A percentile compares a stretch with the other conserved stretches of the same genome.
These are phyloP conservation scores for Daedalea quercina DNA, from an alignment of 768 basidiomycete species.

Conservation along the genomic window DNA sequence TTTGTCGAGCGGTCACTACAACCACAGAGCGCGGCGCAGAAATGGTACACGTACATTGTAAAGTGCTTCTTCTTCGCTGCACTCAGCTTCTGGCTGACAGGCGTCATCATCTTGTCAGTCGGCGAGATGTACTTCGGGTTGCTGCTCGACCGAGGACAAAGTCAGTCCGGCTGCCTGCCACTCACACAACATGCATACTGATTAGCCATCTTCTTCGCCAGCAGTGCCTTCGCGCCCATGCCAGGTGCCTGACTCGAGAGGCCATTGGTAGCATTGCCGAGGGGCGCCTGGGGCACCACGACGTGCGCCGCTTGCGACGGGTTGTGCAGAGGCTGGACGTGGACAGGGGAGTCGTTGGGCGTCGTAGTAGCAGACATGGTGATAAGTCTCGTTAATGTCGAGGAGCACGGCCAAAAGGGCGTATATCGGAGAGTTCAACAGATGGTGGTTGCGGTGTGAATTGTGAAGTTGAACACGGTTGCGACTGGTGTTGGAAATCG, in stretches of 20 bases:
- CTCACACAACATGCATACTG: constrained; percentile 48
- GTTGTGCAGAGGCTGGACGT: constrained; percentile 82
- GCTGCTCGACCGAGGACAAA: constrained; percentile 31
- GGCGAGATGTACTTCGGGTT: constrained; percentile 89
- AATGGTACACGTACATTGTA: constrained; percentile 51
- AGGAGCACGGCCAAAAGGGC: background rate
- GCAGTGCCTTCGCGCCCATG: constrained; percentile 84
- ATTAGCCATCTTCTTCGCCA: constrained; percentile 92
- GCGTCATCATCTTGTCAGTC: constrained; percentile 93
- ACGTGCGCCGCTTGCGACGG: constrained; percentile 75
- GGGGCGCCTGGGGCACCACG: constrained; percentile 72
- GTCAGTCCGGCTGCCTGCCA: constrained; percentile 1
- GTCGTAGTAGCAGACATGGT: constrained; percentile 52
- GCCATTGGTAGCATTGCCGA: constrained; percentile 57
- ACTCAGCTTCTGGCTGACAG: constrained; percentile 85
- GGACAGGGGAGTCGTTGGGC: constrained; percentile 61
- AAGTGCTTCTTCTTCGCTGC: constrained; percentile 94
- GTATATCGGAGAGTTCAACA: too few species aligned
- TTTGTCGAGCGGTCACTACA: constrained; percentile 16
- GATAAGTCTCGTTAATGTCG: background rate
- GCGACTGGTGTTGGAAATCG: constrained; percentile 12
- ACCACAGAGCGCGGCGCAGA: background rate
- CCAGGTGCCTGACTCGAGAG: constrained; percentile 52
- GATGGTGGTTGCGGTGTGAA: background rate
- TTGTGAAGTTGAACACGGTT: constrained; percentile 1